Conservation (phyloP, 352 stramenopile species). For the Lagenidium giganteum region DNA sequence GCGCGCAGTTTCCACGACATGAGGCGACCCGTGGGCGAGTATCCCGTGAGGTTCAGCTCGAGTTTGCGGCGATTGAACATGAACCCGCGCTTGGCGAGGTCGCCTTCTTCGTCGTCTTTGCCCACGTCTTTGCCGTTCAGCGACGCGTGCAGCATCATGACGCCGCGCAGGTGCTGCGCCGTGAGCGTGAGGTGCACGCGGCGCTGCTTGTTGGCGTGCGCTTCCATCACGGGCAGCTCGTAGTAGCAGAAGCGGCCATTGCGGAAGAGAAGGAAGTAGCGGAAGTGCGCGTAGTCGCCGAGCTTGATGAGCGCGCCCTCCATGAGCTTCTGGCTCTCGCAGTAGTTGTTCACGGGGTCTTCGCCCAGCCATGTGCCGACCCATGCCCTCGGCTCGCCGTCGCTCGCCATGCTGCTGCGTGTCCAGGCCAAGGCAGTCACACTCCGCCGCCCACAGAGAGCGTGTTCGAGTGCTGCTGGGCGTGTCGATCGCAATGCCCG, state of each 20-base stretch:
- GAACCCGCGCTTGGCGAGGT: constrained; percentile 60
- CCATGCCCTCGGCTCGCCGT: constrained; percentile 25
- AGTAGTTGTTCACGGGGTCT: constrained; percentile 70
- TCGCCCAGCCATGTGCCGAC: constrained; percentile 54
- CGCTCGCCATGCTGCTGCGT: constrained; percentile 13
- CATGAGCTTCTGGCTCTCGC: constrained; percentile 82
- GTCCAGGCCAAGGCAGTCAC: too few species aligned
- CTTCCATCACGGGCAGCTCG: constrained; percentile 69
- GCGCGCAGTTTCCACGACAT: constrained; percentile 79
- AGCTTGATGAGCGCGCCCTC: constrained; percentile 83
- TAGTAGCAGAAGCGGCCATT: constrained; percentile 86
- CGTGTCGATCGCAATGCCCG: too few species aligned
- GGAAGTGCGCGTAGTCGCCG: constrained; percentile 83
- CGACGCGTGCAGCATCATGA: constrained; percentile 82
- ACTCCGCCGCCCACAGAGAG: too few species aligned
- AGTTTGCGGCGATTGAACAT: constrained; percentile 79
- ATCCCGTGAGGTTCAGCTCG: constrained; percentile 80
- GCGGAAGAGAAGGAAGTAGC: constrained; percentile 80
- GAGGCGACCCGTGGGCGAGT: constrained; percentile 68
- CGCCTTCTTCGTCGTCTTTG: constrained; percentile 60
- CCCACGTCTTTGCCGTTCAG: constrained; percentile 60
- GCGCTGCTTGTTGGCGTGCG: constrained; percentile 18
- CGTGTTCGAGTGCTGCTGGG: too few species aligned
- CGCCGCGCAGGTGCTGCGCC: constrained; percentile 64
- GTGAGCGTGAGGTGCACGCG: constrained; percentile 73